These are phyloP conservation scores for Coemansia sp. DNA, from an alignment of 192 early-diverging fungal species.

Conservation along the genomic window DNA sequence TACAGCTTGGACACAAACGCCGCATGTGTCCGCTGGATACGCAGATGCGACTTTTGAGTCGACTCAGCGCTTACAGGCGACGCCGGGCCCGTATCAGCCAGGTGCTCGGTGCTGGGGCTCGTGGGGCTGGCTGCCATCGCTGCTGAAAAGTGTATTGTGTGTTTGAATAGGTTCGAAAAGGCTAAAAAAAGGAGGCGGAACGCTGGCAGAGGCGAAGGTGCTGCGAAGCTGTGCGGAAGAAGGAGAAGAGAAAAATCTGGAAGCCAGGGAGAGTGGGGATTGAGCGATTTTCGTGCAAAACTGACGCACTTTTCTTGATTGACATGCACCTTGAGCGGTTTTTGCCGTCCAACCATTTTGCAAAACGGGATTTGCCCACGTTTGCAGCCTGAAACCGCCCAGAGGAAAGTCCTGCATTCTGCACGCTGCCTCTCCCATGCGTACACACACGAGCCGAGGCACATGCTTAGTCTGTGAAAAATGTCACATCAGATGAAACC, in stretches of 20 bases:
- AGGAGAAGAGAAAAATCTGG: constrained; percentile 1
- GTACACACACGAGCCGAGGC: too few relatives aligned
- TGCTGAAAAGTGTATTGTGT: background rate
- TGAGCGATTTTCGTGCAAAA: constrained; percentile 6
- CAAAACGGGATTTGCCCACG: background rate
- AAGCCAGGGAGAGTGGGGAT: background rate
- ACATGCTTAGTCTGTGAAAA: too few relatives aligned
- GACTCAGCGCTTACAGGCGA: background rate
- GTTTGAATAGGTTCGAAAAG: background rate
- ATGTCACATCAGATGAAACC: too few relatives aligned
- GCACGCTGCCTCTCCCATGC: too few relatives aligned
- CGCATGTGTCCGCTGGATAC: constrained; percentile 47
- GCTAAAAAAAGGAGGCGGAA: constrained; percentile 2
- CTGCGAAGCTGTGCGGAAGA: constrained; percentile 1
- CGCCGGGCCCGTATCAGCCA: background rate
- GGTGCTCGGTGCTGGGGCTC: background rate
- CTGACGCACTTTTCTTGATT: constrained; percentile 1
- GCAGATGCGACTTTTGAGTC: constrained; percentile 25
- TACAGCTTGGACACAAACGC: constrained; percentile 56
- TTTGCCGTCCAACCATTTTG: background rate
- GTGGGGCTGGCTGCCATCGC: constrained; percentile 6
- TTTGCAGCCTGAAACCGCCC: too few relatives aligned
- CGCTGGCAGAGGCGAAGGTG: background rate
- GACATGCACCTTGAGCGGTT: background rate
- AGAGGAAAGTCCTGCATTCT: too few relatives aligned